Evolutionary conservation across 1,139 yeast genomes (phyloP).

Genomic region (Candida buenavistaensis): DNA sequence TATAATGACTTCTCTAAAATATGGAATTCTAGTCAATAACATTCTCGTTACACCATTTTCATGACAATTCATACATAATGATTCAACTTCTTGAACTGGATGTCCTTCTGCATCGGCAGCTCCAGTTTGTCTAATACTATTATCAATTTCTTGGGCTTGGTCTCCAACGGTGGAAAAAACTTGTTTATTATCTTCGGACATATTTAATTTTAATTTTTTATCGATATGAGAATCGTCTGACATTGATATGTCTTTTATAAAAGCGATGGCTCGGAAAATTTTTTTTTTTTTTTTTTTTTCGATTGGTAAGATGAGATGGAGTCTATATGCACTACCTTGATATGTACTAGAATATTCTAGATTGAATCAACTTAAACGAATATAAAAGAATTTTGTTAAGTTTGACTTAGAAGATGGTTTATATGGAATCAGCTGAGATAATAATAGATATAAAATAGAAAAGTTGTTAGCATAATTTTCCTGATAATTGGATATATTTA

Average conservation of each 20-base stretch:
- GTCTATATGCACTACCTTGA: not conserved
- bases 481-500: no score
- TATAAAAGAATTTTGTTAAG: no score
- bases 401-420: no score
- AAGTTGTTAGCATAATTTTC: no score
- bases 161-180: slow-evolving; percentile 62
- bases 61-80: slow-evolving; percentile 95
- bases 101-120: slow-evolving; percentile 88
- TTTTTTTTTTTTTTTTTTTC: no score
- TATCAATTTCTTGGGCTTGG: slow-evolving; percentile 45
- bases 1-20: slow-evolving; percentile 83
- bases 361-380: no score
- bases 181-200: slow-evolving; percentile 26
- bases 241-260: no score
- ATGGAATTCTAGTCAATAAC: slow-evolving; percentile 87
- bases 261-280: no score
- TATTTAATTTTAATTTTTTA: slow-evolving; percentile 15
- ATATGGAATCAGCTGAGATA: no score
- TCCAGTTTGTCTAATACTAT: slow-evolving; percentile 45
- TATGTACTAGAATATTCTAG: no score
- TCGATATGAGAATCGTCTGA: slow-evolving; percentile 14
- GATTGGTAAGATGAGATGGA: no score
- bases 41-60: slow-evolving; percentile 81
- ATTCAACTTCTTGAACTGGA: slow-evolving; percentile 92
- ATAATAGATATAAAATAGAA: no score